Conservation (phyloP, 371 early-diverging fungal species). For the Conidiobolus incongruus region DNA sequence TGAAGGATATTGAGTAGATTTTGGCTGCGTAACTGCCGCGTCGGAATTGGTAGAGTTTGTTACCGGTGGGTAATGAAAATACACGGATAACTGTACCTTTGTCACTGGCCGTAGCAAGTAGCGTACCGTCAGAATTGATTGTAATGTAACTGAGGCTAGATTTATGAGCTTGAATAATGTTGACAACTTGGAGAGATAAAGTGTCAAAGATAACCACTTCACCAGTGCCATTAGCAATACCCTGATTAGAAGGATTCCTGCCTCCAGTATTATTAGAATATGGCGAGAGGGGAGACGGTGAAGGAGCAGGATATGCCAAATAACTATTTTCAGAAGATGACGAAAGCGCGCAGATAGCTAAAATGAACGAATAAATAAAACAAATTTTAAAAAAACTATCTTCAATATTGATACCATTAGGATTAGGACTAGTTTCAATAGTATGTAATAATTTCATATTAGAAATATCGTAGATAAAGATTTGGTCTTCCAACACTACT, state of each 20-base stretch:
- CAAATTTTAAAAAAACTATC: neutral
- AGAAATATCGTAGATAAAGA: constrained; percentile 73
- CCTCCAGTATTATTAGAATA: constrained; percentile 11
- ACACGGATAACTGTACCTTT: constrained; percentile 96
- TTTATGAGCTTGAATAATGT: constrained; percentile 87
- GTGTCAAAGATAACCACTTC: constrained; percentile 83
- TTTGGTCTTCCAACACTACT: constrained; percentile 79
- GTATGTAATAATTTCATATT: constrained; percentile 92
- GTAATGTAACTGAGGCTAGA: constrained; percentile 54
- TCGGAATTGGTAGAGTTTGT: constrained; percentile 83
- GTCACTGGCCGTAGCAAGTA: constrained; percentile 87
- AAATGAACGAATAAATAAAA: neutral
- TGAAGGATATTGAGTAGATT: constrained; percentile 81
- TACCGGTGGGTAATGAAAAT: constrained; percentile 67
- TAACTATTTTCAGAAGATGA: constrained; percentile 85
- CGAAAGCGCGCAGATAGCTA: constrained; percentile 79
- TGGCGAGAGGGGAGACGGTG: constrained; percentile 19
- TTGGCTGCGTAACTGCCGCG: constrained; percentile 78
- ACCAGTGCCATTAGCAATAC: constrained; percentile 24
- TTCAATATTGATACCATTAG: constrained; percentile 31
- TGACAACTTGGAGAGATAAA: constrained; percentile 54
- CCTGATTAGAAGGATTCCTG: constrained; percentile 2
- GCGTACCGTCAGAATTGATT: constrained; percentile 72
- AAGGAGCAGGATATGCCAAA: constrained; percentile 70
- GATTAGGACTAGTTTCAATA: constrained; percentile 83